Percentiles rank a stretch among this genome's conserved stretches.
These are phyloP conservation scores for Pulveroboletus sp. DNA, from an alignment of 1,284 basidiomycete genomes.

Conservation along the genomic window DNA sequence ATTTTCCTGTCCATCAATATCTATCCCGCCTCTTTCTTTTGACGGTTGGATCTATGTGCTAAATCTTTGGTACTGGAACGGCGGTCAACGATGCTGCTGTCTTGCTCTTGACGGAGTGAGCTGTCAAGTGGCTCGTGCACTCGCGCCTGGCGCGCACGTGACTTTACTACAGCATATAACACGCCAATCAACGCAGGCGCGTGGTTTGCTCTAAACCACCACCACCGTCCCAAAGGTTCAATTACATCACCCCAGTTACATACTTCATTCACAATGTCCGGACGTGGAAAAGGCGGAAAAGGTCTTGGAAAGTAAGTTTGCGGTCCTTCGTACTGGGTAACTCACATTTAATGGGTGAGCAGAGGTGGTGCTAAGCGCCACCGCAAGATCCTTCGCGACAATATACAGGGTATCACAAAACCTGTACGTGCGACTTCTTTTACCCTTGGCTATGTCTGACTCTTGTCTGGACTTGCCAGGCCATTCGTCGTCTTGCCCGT, in stretches of 20 bases:
- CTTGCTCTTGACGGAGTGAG: no score
- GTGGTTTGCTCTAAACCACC: constrained; percentile 20
- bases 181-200: constrained; percentile 27
- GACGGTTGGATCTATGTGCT: no score
- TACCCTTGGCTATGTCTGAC: constrained; percentile 42
- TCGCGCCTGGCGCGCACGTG: constrained; percentile 16
- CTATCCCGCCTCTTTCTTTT: no score
- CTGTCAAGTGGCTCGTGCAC: not conserved
- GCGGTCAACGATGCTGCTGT: no score
- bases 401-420: constrained; percentile 69
- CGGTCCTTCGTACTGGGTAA: constrained; percentile 29
- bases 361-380: constrained; percentile 76
- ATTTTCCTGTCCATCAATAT: no score
- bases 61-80: no score
- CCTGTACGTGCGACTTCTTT: constrained; percentile 65
- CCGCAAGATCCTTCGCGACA: constrained; percentile 71
- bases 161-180: constrained; percentile 26
- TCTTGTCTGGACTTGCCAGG: constrained; percentile 34
- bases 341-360: constrained; percentile 46
- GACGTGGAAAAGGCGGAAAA: constrained; percentile 44
- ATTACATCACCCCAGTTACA: constrained; percentile 12
- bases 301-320: constrained; percentile 29
- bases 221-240: constrained; percentile 6
- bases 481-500: constrained; percentile 84
- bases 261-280: constrained; percentile 34